Evolutionary conservation across 768 basidiomycete genomes (phyloP), one percentile per base, ranked within the genome.

Genomic region (Naganishia randhawae): DNA sequence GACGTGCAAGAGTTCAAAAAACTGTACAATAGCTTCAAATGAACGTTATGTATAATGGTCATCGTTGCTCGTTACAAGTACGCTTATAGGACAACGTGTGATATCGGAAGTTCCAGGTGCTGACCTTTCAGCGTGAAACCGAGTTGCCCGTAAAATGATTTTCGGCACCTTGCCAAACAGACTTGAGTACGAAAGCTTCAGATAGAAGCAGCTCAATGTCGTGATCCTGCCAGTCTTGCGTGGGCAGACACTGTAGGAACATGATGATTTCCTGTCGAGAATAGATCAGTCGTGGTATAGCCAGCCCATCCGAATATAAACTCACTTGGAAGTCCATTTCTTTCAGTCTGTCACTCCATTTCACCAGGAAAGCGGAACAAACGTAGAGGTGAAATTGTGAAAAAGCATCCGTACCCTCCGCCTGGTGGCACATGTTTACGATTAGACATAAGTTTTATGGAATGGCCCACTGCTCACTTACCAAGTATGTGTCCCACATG

Each of bases 401-500:
- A 81, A 99, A 99, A 13, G 96, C 96, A 72, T 99, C 94, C 2
- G 92, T 84, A 6, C 96, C 96, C 81, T 99, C 96, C 16, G 95
- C 89, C 96, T 99, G 67, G 1, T 69, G 17, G 3, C 10, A 11
- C 3, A 55, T 9, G 31, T 6, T 11, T 37, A n/a, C 13, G 37
- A 22, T 61, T 39, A 61, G 57, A n/a, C 25, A 35, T 51, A n/a
- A 22, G 17, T 10, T 16, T 32, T 0, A 37, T 19, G 14, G 11
- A 14, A 45, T 54, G 25, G 19, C 29, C 3, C 11, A 3, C 5
- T 19, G 33, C 35, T 9, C 19, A 35, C 91, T 66, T 69, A 98
- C 96, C 75, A 99, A 81, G 80, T 99, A 99, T 14, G 96, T 98
- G 78, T 99, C 96, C 96, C 96, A 99, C 95, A 98, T 98, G 65